Conservation (phyloP, 1,284 basidiomycete species). For the Lentinula novae-zelandiae region DNA sequence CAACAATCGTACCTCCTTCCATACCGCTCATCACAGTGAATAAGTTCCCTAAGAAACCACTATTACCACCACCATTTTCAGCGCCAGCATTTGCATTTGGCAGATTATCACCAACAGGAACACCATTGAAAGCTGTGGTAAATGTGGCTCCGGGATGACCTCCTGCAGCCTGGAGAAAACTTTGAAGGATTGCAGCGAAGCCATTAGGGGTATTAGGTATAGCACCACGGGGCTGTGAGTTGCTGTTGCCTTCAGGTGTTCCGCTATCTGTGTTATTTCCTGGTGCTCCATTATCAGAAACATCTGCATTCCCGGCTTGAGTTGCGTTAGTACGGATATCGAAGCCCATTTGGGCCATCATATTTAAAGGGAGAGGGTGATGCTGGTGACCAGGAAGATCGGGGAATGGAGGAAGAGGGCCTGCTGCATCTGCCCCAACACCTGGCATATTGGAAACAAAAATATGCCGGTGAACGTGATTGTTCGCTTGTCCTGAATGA, state of each 20-base stretch:
- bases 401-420: neutral
- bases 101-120: neutral
- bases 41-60: neutral
- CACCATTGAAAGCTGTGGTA: neutral
- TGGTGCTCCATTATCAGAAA: neutral
- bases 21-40: neutral
- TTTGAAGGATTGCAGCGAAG: neutral
- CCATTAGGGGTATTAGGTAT: neutral
- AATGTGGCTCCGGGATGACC: neutral
- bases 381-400: neutral
- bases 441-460: neutral
- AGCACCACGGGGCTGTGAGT: neutral
- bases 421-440: neutral
- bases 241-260: neutral
- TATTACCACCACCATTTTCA: neutral
- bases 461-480: neutral
- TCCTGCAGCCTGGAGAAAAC: constrained; percentile 1
- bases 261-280: neutral
- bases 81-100: neutral
- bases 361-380: neutral
- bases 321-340: neutral
- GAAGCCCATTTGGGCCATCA: neutral
- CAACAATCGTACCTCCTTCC: neutral
- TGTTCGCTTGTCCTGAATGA: neutral
- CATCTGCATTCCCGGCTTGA: neutral